phyloP scores from a whole-genome alignment of 768 basidiomycete species.

The Gloeopeniophorella convolvens region DNA sequence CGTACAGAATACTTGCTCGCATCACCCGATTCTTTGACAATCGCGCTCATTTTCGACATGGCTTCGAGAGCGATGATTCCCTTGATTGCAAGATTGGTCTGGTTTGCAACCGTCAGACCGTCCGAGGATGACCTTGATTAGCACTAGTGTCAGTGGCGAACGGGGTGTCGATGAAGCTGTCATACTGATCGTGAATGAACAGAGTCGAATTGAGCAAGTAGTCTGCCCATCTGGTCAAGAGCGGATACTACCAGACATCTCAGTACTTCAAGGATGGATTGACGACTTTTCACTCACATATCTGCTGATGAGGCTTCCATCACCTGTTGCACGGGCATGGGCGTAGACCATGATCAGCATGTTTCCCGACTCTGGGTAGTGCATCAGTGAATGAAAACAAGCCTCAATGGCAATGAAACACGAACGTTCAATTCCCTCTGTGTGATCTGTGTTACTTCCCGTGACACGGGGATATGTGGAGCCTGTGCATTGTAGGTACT shows the following conservation, averaged over 20 bases:
- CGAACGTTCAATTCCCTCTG: constrained; percentile 13
- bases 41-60: constrained; percentile 48
- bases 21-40: constrained; percentile 19
- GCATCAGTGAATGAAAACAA: background rate
- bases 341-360: constrained; percentile 32
- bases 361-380: constrained; percentile 26
- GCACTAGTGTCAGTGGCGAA: background rate
- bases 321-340: constrained; percentile 25
- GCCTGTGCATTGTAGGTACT: background rate
- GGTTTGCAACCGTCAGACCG: constrained; percentile 36
- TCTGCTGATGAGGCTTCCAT: constrained; percentile 22
- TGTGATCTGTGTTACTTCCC: background rate
- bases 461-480: constrained; percentile 6
- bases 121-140: constrained; percentile 16
- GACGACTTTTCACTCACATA: constrained; percentile 14
- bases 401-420: background rate
- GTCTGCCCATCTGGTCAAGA: constrained; percentile 29
- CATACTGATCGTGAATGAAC: constrained; percentile 46
- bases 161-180: constrained; percentile 42
- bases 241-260: constrained; percentile 20
- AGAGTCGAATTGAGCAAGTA: constrained; percentile 33
- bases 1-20: constrained; percentile 25
- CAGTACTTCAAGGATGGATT: background rate
- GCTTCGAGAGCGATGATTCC: constrained; percentile 61
- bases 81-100: constrained; percentile 67